Conservation (phyloP, 2,329 filamentous ascomycete genomes). For the Colletotrichum orbiculare region DNA sequence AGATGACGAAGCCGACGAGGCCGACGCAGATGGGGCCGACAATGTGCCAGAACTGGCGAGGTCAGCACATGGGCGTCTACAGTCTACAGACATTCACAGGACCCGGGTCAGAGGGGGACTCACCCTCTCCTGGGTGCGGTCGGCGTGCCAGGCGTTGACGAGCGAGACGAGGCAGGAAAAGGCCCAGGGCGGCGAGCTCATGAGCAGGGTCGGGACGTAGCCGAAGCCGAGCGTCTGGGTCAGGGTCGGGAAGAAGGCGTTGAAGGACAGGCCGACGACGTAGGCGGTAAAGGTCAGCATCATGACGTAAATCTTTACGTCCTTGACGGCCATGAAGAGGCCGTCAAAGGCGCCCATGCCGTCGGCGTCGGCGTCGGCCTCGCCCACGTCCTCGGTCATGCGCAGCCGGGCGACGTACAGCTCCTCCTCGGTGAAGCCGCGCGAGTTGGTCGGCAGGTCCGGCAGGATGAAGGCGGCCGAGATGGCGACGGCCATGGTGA, state of each 20-base stretch:
- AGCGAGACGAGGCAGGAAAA: slow-evolving; percentile 69
- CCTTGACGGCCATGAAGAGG: slow-evolving; percentile 68
- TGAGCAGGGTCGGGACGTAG: slow-evolving; percentile 64
- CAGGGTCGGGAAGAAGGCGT: slow-evolving; percentile 67
- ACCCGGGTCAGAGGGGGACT: too few relatives aligned
- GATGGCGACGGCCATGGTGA: slow-evolving; percentile 62
- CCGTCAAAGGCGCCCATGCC: slow-evolving; percentile 64
- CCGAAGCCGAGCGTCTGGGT: slow-evolving; percentile 64
- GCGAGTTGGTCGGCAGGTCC: slow-evolving; percentile 65
- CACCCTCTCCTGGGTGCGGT: slow-evolving; percentile 62
- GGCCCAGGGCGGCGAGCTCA: slow-evolving; percentile 68
- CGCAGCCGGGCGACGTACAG: slow-evolving; percentile 63
- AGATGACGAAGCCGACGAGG: slow-evolving; percentile 68
- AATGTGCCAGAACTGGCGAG: slow-evolving; percentile 64
- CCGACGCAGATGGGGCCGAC: slow-evolving; percentile 63
- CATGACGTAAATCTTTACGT: slow-evolving; percentile 72
- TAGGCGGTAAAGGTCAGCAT: slow-evolving; percentile 72
- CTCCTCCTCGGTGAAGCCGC: slow-evolving; percentile 70
- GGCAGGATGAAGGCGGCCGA: slow-evolving; percentile 61
- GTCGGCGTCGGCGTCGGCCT: slow-evolving; percentile 62
- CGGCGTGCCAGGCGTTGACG: slow-evolving; percentile 65
- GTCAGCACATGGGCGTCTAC: too few relatives aligned
- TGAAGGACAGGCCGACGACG: slow-evolving; percentile 68
- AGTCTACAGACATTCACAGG: too few relatives aligned
- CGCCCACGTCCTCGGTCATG: slow-evolving; percentile 68